Conservation (phyloP, 495 filamentous ascomycete species). For the Penicillium malachiteum region DNA sequence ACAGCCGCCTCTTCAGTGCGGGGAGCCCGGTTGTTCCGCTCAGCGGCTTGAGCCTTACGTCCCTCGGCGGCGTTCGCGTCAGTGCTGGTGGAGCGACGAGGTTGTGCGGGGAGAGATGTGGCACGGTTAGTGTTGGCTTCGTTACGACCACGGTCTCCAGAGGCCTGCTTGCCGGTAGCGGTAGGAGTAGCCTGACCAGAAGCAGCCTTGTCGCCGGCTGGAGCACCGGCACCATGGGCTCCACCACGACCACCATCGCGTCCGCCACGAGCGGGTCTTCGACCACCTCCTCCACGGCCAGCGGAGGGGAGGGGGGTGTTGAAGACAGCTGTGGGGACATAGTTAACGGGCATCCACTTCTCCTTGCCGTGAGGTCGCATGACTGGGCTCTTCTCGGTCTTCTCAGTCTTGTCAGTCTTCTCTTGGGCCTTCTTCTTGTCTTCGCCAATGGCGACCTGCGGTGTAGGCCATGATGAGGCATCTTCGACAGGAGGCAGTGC, state of each 20-base stretch:
- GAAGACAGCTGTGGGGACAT: slow-evolving; percentile 78
- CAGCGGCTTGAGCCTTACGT: slow-evolving; percentile 33
- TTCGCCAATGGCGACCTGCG: slow-evolving; percentile 71
- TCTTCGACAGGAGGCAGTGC: slow-evolving; percentile 64
- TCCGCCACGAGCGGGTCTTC: slow-evolving; percentile 52
- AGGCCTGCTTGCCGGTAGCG: slow-evolving; percentile 32
- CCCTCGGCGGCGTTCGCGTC: slow-evolving; percentile 34
- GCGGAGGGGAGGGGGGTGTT: slow-evolving; percentile 68
- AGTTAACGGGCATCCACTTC: slow-evolving; percentile 70
- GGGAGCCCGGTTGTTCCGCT: slow-evolving; percentile 37
- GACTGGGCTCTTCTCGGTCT: slow-evolving; percentile 58
- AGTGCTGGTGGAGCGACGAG: slow-evolving; percentile 38
- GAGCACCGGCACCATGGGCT: slow-evolving; percentile 42
- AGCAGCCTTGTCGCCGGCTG: slow-evolving; percentile 42
- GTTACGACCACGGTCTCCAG: slow-evolving; percentile 39
- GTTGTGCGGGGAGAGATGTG: slow-evolving; percentile 42
- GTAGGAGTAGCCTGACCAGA: slow-evolving; percentile 30
- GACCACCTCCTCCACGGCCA: slow-evolving; percentile 62
- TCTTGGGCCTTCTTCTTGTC: slow-evolving; percentile 70
- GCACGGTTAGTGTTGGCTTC: slow-evolving; percentile 39
- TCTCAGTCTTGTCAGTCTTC: slow-evolving; percentile 64
- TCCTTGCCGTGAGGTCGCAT: slow-evolving; percentile 62
- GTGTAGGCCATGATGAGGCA: slow-evolving; percentile 83
- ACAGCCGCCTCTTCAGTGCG: slow-evolving; percentile 33
- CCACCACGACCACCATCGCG: slow-evolving; percentile 56